A percentile compares a stretch with the other conserved stretches of the same genome.
Conservation (phyloP, 176 grass and related monocot genomes). For the Avena atlantica region DNA sequence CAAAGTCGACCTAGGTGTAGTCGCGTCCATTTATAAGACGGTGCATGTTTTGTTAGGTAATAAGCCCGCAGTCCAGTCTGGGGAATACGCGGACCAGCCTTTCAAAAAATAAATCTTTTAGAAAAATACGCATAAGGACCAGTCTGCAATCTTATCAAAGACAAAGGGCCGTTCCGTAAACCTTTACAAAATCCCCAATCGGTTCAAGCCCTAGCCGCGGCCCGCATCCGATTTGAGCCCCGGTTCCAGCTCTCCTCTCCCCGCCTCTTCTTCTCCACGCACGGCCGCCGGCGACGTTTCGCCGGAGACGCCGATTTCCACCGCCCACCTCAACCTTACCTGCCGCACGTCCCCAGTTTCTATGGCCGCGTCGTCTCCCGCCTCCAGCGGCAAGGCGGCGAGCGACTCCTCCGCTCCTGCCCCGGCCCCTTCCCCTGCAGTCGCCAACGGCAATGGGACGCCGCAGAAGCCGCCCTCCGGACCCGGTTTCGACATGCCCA, state of each 20-base stretch:
- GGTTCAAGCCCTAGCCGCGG: neutral
- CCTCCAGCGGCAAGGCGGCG: constrained; percentile 38
- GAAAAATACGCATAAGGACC: neutral
- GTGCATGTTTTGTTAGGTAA: no score
- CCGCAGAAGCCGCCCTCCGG: constrained; percentile 52
- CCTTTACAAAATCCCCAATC: neutral
- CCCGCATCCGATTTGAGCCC: constrained; percentile 9
- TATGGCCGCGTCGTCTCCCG: constrained; percentile 39
- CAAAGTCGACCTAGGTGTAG: no score
- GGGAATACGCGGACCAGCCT: no score
- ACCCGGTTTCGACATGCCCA: constrained; percentile 70
- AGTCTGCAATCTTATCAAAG: neutral
- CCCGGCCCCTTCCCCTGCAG: constrained; percentile 30
- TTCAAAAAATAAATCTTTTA: no score
- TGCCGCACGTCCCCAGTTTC: neutral
- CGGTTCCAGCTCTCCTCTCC: neutral
- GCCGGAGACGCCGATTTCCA: neutral
- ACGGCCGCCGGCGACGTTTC: neutral
- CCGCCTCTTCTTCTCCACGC: neutral
- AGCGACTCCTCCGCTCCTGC: constrained; percentile 44
- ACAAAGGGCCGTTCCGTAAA: neutral
- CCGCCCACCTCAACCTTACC: neutral
- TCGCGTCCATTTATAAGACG: no score
- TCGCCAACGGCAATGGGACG: constrained; percentile 63
- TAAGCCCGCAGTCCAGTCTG: no score